Evolutionary conservation across 192 early-diverging fungal genomes (phyloP), one percentile per base, ranked within the genome.

Genomic region (Mycoemilia scoparia): DNA sequence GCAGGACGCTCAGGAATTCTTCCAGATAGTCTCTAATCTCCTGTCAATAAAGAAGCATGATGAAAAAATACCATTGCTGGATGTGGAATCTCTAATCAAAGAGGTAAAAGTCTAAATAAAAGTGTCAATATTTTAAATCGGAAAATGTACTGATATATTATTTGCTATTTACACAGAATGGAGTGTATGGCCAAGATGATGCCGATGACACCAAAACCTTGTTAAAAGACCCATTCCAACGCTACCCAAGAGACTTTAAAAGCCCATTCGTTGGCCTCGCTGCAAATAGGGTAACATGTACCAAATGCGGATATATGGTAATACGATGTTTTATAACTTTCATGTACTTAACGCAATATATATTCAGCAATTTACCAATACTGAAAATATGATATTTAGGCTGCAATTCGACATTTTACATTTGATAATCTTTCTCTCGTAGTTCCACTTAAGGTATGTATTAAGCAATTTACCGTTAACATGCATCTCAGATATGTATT

Each of bases 381-480:
- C n/a, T n/a, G n/a, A n/a, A n/a, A 58, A 52, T n/a, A n/a, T n/a
- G n/a, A n/a, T n/a, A n/a, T n/a, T n/a, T n/a, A n/a, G n/a, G 76
- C 73, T n/a, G 74, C 74, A 2, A 78, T 78, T 27, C 67, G 76
- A 19, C 76, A 78, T 30, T 74, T 70, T 22, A 71, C 70, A 1
- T 76, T 81, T 51, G 77, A 77, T 33, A 77, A 76, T 29, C 49
- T 80, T 15, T 74, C 77, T 2, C 51, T 80, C 15, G 56, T 60
- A 11, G 63, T 76, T 12, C 77, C 77, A 3, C 46, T 44, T 13
- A 47, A 54, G 40, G 63, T 54, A 43, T 25, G 27, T 5, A 28
- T 24, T 8, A 54, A 49, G 25, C 24, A 5, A 3, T 24, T 18
- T 9, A 21, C 41, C 19, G n/a, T n/a, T n/a, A n/a, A n/a, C n/a